phyloP scores from a whole-genome alignment of 441 rosid genomes.

The Populus hybrid region DNA sequence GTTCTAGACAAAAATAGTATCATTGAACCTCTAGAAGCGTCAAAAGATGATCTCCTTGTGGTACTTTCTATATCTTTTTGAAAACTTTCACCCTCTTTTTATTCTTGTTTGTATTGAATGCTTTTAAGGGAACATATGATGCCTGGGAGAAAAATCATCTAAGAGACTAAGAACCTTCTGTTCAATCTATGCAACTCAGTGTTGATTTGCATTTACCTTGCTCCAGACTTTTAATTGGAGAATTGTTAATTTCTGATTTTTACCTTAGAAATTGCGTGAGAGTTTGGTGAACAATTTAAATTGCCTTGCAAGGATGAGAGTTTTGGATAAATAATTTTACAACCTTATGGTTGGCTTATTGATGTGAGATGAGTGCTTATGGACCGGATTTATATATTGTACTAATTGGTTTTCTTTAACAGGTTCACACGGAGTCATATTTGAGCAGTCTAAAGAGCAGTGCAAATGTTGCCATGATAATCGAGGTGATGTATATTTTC shows the following conservation, averaged over 20 bases:
- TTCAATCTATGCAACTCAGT: background rate
- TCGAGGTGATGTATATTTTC: constrained; percentile 52
- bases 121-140: background rate
- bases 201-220: background rate
- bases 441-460: constrained; percentile 76
- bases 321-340: background rate
- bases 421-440: constrained; percentile 84
- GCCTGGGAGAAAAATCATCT: background rate
- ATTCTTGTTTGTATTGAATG: background rate
- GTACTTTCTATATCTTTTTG: constrained; percentile 34
- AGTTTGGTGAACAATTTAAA: background rate
- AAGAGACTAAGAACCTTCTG: background rate
- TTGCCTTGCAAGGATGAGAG: background rate
- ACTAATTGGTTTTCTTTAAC: constrained; percentile 18
- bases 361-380: background rate
- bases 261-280: background rate
- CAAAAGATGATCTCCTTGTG: constrained; percentile 82
- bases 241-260: too few species aligned
- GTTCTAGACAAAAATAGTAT: constrained; percentile 49
- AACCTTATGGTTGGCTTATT: background rate
- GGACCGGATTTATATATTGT: background rate
- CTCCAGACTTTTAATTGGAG: background rate
- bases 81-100: constrained; percentile 2
- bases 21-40: constrained; percentile 82
- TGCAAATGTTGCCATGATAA: constrained; percentile 64